phyloP scores from a whole-genome alignment of 116 monocot genomes.

The Cymodocea nodosa region DNA sequence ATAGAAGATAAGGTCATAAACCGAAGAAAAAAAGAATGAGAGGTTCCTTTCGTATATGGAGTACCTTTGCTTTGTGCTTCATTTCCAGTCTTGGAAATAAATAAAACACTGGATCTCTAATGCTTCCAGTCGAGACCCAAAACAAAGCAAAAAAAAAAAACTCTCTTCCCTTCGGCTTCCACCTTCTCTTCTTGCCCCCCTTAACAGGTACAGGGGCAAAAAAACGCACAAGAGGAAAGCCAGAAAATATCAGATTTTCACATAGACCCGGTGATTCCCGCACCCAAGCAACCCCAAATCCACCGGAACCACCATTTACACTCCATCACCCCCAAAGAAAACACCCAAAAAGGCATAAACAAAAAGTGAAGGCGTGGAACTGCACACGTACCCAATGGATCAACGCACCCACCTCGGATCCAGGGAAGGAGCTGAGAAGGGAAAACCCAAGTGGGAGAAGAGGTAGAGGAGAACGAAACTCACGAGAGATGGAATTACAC shows the following conservation, averaged over 20 bases:
- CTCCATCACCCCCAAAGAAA: neutral
- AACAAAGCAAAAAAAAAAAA: neutral
- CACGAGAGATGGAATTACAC: too few species aligned
- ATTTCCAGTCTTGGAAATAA: neutral
- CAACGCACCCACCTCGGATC: constrained; percentile 2
- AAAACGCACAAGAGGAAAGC: neutral
- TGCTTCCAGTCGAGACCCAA: neutral
- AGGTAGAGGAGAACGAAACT: neutral
- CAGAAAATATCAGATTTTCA: neutral
- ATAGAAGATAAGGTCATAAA: neutral
- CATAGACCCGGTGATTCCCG: neutral
- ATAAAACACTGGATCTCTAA: neutral
- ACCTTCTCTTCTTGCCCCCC: neutral
- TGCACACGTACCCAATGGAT: too few species aligned
- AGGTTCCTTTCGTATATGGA: neutral
- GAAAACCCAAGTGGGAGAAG: neutral
- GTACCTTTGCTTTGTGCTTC: neutral
- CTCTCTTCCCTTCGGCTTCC: neutral
- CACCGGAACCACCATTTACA: neutral
- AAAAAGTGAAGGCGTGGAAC: too few species aligned
- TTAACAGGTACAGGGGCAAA: too few species aligned
- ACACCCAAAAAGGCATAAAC: neutral
- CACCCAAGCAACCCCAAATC: neutral
- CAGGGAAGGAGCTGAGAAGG: neutral
- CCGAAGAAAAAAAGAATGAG: neutral